A percentile compares a stretch with the other conserved stretches of the same genome.
Conservation (phyloP, 2,329 filamentous ascomycete genomes). For the Tolypocladium ovalisporum region DNA sequence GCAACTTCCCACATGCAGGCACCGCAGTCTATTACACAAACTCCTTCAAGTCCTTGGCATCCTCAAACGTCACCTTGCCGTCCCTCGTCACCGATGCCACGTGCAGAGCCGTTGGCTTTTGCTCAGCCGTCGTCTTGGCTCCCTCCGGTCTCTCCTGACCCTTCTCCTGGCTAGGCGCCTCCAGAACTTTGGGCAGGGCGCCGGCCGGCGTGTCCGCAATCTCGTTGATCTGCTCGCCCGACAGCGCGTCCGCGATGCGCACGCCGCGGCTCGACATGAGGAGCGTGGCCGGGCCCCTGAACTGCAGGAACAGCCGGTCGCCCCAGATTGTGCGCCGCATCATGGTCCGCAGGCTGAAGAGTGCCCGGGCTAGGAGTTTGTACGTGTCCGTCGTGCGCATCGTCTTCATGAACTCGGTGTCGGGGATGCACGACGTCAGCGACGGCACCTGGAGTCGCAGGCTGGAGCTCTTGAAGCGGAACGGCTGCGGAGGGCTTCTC, state of each 20-base stretch:
- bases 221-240: conserved; percentile 73
- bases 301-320: conserved; percentile 83
- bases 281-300: conserved; percentile 76
- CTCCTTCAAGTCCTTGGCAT: conserved; percentile 46
- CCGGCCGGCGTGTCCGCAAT: conserved; percentile 76
- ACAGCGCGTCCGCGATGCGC: conserved; percentile 67
- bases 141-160: conserved; percentile 5
- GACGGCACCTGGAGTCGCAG: conserved; percentile 72
- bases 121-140: conserved; percentile 16
- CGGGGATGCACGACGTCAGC: conserved; percentile 51
- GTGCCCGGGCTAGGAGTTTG: conserved; percentile 52
- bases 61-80: conserved; percentile 57
- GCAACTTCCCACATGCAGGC: background rate
- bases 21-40: conserved; percentile 29
- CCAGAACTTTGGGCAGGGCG: conserved; percentile 48
- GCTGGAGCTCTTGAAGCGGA: conserved; percentile 71
- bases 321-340: conserved; percentile 81
- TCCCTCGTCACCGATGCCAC: conserved; percentile 46
- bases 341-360: conserved; percentile 65
- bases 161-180: conserved; percentile 29
- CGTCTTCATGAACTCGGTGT: conserved; percentile 60
- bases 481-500: conserved; percentile 64
- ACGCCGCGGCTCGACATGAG: conserved; percentile 82
- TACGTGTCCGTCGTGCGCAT: conserved; percentile 65
- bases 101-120: conserved; percentile 35